Conservation (phyloP, 2,329 filamentous ascomycete species). For the Eutypa lata region DNA sequence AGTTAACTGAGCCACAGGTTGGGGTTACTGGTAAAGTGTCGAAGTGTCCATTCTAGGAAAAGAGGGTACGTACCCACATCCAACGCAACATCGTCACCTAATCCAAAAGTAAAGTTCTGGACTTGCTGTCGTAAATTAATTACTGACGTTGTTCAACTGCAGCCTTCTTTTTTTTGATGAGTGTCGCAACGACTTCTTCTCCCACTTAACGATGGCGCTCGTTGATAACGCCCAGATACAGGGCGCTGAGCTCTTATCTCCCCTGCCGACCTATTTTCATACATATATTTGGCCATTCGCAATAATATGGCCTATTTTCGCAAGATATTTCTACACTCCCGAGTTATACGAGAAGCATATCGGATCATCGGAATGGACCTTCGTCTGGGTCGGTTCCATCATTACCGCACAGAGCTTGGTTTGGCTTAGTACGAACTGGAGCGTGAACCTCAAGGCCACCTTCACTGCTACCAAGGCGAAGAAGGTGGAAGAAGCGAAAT, state of each 20-base stretch:
- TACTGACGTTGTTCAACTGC: background rate
- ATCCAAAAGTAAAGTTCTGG: too few relatives aligned
- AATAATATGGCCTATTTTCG: conserved; percentile 87
- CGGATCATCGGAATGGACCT: conserved; percentile 94
- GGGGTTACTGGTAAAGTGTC: too few relatives aligned
- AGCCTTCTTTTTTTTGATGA: background rate
- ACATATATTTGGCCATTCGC: conserved; percentile 91
- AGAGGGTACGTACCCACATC: too few relatives aligned
- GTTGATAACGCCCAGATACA: conserved; percentile 90
- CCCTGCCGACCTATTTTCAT: conserved; percentile 76
- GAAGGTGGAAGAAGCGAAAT: conserved; percentile 67
- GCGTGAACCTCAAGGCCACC: conserved; percentile 75
- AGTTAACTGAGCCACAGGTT: too few relatives aligned
- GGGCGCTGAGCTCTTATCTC: conserved; percentile 82
- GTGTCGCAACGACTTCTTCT: background rate
- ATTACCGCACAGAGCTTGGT: conserved; percentile 82
- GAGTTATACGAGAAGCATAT: conserved; percentile 90
- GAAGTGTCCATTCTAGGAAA: too few relatives aligned
- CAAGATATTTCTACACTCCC: conserved; percentile 78
- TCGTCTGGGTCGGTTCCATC: conserved; percentile 88
- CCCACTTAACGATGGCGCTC: conserved; percentile 51
- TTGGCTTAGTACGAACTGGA: conserved; percentile 98
- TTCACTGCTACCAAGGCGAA: conserved; percentile 76
- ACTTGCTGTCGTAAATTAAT: too few relatives aligned
- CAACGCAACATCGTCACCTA: too few relatives aligned